Percentiles rank a stretch among this genome's conserved stretches.
Conservation (phyloP, 768 basidiomycete species). For the Tubosaeta sp. region DNA sequence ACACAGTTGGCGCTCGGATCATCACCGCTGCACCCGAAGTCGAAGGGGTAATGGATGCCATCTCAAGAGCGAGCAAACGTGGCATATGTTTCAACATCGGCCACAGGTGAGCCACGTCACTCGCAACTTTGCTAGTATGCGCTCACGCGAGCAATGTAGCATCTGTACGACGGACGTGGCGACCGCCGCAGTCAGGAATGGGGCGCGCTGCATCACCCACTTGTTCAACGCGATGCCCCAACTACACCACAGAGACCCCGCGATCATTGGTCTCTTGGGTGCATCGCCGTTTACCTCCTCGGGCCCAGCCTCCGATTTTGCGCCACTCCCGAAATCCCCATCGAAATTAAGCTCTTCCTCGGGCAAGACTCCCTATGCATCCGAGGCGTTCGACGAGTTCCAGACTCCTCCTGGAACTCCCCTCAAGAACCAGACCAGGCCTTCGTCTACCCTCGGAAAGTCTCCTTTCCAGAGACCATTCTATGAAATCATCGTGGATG, state of each 20-base stretch:
- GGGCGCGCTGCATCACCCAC: slow-evolving; percentile 86
- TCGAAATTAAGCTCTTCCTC: slow-evolving; percentile 8
- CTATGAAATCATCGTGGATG: slow-evolving; percentile 88
- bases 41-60: slow-evolving; percentile 70
- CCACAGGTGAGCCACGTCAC: slow-evolving; percentile 56
- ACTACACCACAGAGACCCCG: slow-evolving; percentile 85
- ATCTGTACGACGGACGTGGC: slow-evolving; percentile 73
- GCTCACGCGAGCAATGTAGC: slow-evolving; percentile 33
- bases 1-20: slow-evolving; percentile 59
- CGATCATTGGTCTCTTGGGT: slow-evolving; percentile 84
- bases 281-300: slow-evolving; percentile 61
- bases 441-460: slow-evolving; percentile 40
- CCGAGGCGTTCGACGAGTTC: slow-evolving; percentile 61
- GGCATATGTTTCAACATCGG: slow-evolving; percentile 85
- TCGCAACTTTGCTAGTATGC: background rate
- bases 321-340: slow-evolving; percentile 18
- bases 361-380: slow-evolving; percentile 29
- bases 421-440: slow-evolving; percentile 16
- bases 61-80: slow-evolving; percentile 53
- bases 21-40: slow-evolving; percentile 88
- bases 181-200: slow-evolving; percentile 61
- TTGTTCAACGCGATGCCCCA: slow-evolving; percentile 94
- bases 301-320: slow-evolving; percentile 31
- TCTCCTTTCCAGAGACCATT: slow-evolving; percentile 62
- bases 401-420: slow-evolving; percentile 56